phyloP scores from a whole-genome alignment of 2,329 filamentous ascomycete genomes.

The Cercospora sp. region DNA sequence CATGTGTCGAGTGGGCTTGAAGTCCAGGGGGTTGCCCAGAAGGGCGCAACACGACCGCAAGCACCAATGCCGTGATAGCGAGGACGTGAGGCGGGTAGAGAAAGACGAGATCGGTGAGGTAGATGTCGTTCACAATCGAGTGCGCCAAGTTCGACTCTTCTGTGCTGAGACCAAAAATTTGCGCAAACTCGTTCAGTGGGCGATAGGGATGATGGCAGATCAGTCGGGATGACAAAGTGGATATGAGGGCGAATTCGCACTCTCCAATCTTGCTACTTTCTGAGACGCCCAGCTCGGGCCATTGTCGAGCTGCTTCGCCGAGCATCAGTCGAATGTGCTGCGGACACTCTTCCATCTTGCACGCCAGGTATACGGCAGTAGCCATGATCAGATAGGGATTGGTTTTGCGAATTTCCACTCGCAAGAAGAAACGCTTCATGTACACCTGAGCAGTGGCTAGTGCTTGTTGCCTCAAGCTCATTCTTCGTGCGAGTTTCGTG shows the following conservation, averaged over 20 bases:
- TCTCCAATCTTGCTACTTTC: slow-evolving; percentile 86
- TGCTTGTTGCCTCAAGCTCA: slow-evolving; percentile 84
- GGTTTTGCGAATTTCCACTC: slow-evolving; percentile 85
- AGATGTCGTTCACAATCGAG: slow-evolving; percentile 87
- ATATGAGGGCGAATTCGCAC: slow-evolving; percentile 90
- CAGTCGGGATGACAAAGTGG: slow-evolving; percentile 84
- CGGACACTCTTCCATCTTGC: slow-evolving; percentile 96
- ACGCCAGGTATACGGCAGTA: slow-evolving; percentile 92
- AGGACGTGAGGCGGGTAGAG: slow-evolving; percentile 83
- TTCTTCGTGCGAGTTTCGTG: slow-evolving; percentile 76
- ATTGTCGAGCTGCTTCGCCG: slow-evolving; percentile 79
- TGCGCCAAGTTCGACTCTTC: slow-evolving; percentile 78
- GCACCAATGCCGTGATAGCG: slow-evolving; percentile 80
- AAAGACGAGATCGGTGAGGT: slow-evolving; percentile 86
- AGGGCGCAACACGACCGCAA: slow-evolving; percentile 79
- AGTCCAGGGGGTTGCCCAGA: slow-evolving; percentile 50
- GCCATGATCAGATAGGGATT: slow-evolving; percentile 91
- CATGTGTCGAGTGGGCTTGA: slow-evolving; percentile 42
- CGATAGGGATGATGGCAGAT: slow-evolving; percentile 91
- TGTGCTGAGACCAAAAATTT: slow-evolving; percentile 67
- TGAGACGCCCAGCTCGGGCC: slow-evolving; percentile 73
- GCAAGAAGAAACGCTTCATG: slow-evolving; percentile 88
- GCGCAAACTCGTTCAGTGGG: slow-evolving; percentile 69
- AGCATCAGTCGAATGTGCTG: slow-evolving; percentile 93
- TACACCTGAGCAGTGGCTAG: slow-evolving; percentile 94